These are phyloP conservation scores for Termitomyces sp. DNA, from an alignment of 768 basidiomycete species.

Conservation along the genomic window DNA sequence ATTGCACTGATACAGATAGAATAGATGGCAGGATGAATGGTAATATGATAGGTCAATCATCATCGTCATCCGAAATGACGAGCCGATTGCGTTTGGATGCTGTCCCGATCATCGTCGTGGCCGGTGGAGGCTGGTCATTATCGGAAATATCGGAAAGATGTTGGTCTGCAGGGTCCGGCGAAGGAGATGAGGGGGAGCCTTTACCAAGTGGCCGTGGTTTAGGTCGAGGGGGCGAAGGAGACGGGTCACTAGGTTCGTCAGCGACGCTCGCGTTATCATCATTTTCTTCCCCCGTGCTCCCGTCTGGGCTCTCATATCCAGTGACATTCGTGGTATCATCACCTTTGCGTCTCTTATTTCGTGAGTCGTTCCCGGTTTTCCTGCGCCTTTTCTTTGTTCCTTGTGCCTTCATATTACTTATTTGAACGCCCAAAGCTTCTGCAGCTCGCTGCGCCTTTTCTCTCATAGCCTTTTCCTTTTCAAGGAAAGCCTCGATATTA, in stretches of 20 bases:
- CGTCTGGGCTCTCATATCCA: constrained; percentile 16
- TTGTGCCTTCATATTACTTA: constrained; percentile 52
- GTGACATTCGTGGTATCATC: constrained; percentile 21
- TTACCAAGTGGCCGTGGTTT: constrained; percentile 33
- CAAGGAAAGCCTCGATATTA: constrained; percentile 81
- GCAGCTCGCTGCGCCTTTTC: constrained; percentile 50
- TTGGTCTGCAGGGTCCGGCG: neutral
- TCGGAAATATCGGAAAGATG: neutral
- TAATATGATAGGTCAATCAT: constrained; percentile 14
- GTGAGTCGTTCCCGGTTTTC: constrained; percentile 33
- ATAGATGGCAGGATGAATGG: neutral
- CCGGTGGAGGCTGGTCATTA: constrained; percentile 8
- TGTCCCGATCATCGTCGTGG: constrained; percentile 8
- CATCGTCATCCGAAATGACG: constrained; percentile 34
- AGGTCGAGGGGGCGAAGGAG: constrained; percentile 41
- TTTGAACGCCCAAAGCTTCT: constrained; percentile 41
- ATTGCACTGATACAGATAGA: neutral
- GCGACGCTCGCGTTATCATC: constrained; percentile 17
- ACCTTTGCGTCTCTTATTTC: constrained; percentile 34
- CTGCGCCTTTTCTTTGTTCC: constrained; percentile 48
- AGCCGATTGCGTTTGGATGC: constrained; percentile 26
- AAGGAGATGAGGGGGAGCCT: constrained; percentile 1
- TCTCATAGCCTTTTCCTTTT: constrained; percentile 63
- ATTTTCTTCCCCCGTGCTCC: constrained; percentile 25
- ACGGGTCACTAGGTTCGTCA: constrained; percentile 13